Conservation (phyloP, 129 eudicot species). For the Saposhnikovia divaricata region DNA sequence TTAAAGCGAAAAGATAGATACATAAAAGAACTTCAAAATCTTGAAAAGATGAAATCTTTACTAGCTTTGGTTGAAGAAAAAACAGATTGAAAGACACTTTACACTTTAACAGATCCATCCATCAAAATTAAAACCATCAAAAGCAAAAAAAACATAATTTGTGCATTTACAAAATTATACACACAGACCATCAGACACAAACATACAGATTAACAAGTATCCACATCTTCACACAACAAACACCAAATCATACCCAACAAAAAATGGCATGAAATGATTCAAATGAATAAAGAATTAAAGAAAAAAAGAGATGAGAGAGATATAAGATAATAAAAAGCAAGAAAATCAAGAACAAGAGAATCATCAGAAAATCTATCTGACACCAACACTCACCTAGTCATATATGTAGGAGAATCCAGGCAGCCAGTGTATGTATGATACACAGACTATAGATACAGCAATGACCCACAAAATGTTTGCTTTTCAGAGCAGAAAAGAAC, state of each 20-base stretch:
- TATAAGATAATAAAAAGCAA: neutral
- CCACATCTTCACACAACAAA: neutral
- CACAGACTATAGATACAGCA: neutral
- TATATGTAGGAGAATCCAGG: neutral
- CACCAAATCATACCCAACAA: neutral
- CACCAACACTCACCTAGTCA: conserved; percentile 4
- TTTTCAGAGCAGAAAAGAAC: neutral
- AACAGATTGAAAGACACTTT: neutral
- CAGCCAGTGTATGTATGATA: neutral
- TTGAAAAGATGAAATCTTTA: neutral
- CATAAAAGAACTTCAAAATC: neutral
- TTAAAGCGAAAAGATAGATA: neutral
- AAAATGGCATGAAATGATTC: neutral
- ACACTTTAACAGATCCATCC: neutral
- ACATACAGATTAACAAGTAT: neutral
- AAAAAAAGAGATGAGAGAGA: neutral
- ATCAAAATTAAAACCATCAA: neutral
- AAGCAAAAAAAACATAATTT: neutral
- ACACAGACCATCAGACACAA: neutral
- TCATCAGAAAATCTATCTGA: conserved; percentile 7
- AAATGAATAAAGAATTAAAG: neutral
- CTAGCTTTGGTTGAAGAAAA: neutral
- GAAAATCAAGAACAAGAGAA: neutral
- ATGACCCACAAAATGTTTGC: conserved; percentile 1
- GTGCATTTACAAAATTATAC: neutral